These are phyloP conservation scores for Volutella citrinella DNA, from an alignment of 2,329 filamentous ascomycete species.

Conservation along the genomic window DNA sequence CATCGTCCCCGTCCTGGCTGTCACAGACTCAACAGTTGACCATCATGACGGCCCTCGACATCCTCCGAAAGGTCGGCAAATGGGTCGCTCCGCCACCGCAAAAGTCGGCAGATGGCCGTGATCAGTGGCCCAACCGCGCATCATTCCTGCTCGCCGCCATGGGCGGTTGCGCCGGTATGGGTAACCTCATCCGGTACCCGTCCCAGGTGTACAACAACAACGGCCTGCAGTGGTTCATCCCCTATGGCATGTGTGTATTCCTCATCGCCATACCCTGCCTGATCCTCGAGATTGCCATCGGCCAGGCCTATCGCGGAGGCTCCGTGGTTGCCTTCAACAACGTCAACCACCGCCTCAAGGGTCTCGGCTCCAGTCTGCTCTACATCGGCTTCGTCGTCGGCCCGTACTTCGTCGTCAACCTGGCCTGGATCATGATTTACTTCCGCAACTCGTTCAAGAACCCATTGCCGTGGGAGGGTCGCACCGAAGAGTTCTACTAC, in stretches of 20 bases:
- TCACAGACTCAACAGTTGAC: no score
- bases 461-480: conserved; percentile 51
- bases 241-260: conserved; percentile 53
- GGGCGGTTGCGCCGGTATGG: conserved; percentile 57
- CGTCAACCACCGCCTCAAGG: conserved; percentile 50
- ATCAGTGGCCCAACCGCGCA: conserved; percentile 54
- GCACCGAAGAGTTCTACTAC: conserved; percentile 51
- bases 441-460: conserved; percentile 54
- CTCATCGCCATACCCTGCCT: conserved; percentile 54
- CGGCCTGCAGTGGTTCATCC: conserved; percentile 59
- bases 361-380: conserved; percentile 49
- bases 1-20: no score
- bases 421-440: conserved; percentile 59
- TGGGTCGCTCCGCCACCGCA: conserved; percentile 35
- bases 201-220: conserved; percentile 59
- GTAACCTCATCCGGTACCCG: conserved; percentile 56
- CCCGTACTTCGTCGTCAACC: conserved; percentile 54
- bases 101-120: conserved; percentile 39
- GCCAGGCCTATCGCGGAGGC: conserved; percentile 59
- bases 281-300: conserved; percentile 64
- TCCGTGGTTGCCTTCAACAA: conserved; percentile 54
- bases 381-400: conserved; percentile 54
- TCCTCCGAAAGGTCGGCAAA: conserved; percentile 29
- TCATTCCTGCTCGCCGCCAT: conserved; percentile 56
- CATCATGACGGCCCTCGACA: conserved; percentile 16